These are phyloP conservation scores for California macrophylla DNA, from an alignment of 441 rosid genomes.

Conservation along the genomic window DNA sequence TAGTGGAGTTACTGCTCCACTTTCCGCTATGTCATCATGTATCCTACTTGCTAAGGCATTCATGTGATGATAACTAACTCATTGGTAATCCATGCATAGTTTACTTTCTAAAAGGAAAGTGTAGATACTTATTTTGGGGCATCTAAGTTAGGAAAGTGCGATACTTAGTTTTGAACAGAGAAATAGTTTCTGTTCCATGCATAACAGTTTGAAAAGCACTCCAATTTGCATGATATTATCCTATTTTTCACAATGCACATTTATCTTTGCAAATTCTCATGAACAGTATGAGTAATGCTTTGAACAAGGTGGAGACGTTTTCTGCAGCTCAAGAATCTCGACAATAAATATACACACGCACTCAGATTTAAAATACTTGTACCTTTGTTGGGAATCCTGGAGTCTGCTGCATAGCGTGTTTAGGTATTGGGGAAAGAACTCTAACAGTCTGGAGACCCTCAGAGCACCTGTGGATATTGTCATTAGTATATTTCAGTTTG, in stretches of 20 bases:
- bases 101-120: too few relatives aligned
- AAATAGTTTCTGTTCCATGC: background rate
- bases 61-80: too few relatives aligned
- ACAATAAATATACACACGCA: background rate
- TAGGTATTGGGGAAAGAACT: conserved; percentile 84
- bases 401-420: conserved; percentile 77
- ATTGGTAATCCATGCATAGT: too few relatives aligned
- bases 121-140: too few relatives aligned
- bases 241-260: background rate
- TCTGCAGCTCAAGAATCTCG: background rate
- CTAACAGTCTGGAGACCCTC: conserved; percentile 71
- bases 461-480: conserved; percentile 55
- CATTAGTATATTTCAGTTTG: background rate
- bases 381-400: conserved; percentile 92
- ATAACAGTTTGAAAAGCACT: background rate
- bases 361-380: conserved; percentile 11
- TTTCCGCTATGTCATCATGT: too few relatives aligned
- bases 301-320: background rate
- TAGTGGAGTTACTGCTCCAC: too few relatives aligned
- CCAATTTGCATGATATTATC: background rate
- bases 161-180: background rate
- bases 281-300: background rate
- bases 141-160: background rate
- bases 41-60: too few relatives aligned
- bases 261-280: background rate